Conservation (phyloP, 805 yeast species). For the Pichia exigua region DNA sequence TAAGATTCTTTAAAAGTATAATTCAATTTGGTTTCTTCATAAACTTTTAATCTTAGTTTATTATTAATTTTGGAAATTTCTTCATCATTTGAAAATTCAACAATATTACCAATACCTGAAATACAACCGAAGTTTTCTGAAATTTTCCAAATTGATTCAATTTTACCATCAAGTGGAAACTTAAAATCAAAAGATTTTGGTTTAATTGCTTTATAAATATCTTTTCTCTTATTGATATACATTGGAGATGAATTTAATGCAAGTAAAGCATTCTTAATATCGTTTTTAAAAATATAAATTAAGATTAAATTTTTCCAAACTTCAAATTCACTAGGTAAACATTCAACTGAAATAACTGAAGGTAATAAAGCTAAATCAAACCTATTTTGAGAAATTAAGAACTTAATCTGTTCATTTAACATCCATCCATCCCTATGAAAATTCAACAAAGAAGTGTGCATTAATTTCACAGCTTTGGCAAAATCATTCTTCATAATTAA, state of each 20-base stretch:
- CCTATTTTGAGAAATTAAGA: slow-evolving; percentile 47
- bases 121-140: slow-evolving; percentile 26
- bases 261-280: slow-evolving; percentile 52
- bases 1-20: slow-evolving; percentile 57
- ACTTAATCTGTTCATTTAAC: slow-evolving; percentile 55
- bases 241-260: slow-evolving; percentile 73
- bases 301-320: slow-evolving; percentile 63
- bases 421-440: slow-evolving; percentile 52
- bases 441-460: slow-evolving; percentile 33
- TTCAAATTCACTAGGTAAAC: slow-evolving; percentile 70
- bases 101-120: slow-evolving; percentile 28
- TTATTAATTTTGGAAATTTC: slow-evolving; percentile 36
- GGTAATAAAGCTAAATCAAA: slow-evolving; percentile 48
- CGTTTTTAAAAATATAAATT: slow-evolving; percentile 47
- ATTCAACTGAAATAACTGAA: slow-evolving; percentile 52
- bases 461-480: slow-evolving; percentile 37
- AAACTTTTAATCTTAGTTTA: slow-evolving; percentile 40
- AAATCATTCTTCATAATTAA: slow-evolving; percentile 36
- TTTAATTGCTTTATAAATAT: slow-evolving; percentile 35
- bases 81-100: slow-evolving; percentile 24
- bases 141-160: slow-evolving; percentile 41
- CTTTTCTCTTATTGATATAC: slow-evolving; percentile 41
- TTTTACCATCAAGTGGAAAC: slow-evolving; percentile 45
- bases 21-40: slow-evolving; percentile 41
- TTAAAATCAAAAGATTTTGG: slow-evolving; percentile 41